Percentiles rank a stretch among this genome's conserved stretches.
phyloP scores from a whole-genome alignment of 2,329 filamentous ascomycete genomes.

The Colletotrichum chlorophyti region DNA sequence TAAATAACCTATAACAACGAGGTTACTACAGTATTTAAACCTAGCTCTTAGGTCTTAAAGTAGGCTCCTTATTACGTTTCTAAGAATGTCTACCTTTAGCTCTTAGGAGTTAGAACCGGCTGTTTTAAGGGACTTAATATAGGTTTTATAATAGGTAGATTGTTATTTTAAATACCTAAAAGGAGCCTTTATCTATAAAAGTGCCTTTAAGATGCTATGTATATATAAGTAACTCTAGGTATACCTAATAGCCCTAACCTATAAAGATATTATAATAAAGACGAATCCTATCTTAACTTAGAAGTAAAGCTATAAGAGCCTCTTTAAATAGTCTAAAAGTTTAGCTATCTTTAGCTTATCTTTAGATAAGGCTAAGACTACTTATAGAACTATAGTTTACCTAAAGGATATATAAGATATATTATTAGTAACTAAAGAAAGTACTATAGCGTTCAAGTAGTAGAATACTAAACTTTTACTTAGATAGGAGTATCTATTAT shows the following conservation, averaged over 20 bases:
- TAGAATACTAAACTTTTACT: not conserved
- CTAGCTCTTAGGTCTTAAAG: not conserved
- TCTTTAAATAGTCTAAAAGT: not conserved
- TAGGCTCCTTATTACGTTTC: not conserved
- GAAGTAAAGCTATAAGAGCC: not conserved
- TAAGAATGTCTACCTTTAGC: not conserved
- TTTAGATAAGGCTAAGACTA: not conserved
- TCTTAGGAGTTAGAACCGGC: not conserved
- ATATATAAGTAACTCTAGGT: not conserved
- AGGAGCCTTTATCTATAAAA: not conserved
- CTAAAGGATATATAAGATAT: not conserved
- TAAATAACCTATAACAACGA: not conserved
- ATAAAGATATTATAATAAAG: not conserved
- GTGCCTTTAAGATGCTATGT: not conserved
- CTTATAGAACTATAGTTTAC: not conserved
- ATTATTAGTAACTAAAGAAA: not conserved
- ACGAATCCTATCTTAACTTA: not conserved
- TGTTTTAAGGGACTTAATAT: not conserved
- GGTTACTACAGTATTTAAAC: not conserved
- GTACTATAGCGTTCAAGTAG: not conserved
- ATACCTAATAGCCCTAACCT: not conserved
- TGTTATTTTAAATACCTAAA: not conserved
- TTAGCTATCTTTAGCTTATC: not conserved
- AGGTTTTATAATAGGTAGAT: not conserved
- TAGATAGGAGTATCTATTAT: not conserved